These are phyloP conservation scores for Pyrenochaeta sp. DNA, from an alignment of 2,329 filamentous ascomycete species.

Conservation along the genomic window DNA sequence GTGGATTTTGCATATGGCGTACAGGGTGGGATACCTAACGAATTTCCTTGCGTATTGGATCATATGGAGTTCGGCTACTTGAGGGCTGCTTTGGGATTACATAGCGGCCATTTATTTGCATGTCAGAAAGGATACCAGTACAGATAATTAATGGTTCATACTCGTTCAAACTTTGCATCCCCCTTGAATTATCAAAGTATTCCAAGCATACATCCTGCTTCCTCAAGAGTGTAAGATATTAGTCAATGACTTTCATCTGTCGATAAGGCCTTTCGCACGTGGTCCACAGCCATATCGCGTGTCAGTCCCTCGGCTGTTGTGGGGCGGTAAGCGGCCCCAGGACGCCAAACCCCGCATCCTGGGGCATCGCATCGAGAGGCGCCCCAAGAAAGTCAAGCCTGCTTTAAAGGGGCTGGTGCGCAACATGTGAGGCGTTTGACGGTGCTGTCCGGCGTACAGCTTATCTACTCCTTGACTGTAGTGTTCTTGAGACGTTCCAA, in stretches of 20 bases:
- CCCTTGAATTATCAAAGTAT: not conserved
- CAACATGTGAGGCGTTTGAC: slow-evolving; percentile 1
- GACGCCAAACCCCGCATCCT: slow-evolving; percentile 4
- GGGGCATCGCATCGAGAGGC: not conserved
- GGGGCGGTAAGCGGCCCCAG: not conserved
- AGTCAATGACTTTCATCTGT: not conserved
- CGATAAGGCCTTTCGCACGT: not conserved
- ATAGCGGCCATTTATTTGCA: slow-evolving; percentile 1
- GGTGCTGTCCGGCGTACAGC: not conserved
- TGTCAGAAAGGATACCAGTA: not conserved
- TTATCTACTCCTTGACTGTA: not conserved
- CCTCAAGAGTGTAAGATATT: not conserved
- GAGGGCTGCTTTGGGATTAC: not conserved
- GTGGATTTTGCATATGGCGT: slow-evolving; percentile 20
- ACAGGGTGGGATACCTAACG: slow-evolving; percentile 17
- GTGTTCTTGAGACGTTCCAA: not conserved
- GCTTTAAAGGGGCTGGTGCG: slow-evolving; percentile 6
- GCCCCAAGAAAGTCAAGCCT: not conserved
- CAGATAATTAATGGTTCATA: not conserved
- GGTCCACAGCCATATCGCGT: not conserved
- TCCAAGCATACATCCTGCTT: no score
- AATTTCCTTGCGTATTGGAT: slow-evolving; percentile 18
- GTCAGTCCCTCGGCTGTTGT: slow-evolving; percentile 9
- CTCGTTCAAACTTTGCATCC: not conserved
- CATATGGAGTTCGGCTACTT: not conserved